Conservation (phyloP, 257 asterid species). For the Solanum ossicruentum region DNA sequence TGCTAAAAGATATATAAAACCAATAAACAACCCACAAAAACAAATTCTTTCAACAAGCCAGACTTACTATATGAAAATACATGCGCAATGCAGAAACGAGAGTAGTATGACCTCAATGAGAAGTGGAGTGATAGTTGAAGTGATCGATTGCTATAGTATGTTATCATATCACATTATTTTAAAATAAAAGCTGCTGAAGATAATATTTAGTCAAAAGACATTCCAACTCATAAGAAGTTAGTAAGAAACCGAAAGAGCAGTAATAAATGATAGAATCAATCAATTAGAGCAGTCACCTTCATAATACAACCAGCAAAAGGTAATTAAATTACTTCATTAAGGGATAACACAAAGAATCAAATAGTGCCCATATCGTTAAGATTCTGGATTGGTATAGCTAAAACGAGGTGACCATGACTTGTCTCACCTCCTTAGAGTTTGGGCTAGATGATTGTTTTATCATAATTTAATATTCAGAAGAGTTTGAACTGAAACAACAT, state of each 20-base stretch:
- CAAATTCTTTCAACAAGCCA: background rate
- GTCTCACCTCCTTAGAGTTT: background rate
- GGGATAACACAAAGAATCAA: background rate
- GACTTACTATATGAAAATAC: background rate
- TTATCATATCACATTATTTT: background rate
- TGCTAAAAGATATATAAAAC: slow-evolving; percentile 3
- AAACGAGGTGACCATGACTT: background rate
- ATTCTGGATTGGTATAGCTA: background rate
- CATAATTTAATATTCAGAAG: background rate
- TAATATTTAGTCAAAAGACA: background rate
- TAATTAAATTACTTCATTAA: background rate
- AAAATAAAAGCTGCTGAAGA: background rate
- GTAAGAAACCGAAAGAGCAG: background rate
- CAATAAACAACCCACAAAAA: background rate
- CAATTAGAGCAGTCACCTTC: background rate
- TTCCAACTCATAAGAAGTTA: background rate
- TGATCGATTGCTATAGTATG: background rate
- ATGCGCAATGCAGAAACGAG: background rate
- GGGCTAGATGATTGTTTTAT: background rate
- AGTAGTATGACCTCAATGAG: background rate
- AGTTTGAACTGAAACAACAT: background rate
- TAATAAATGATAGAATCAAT: background rate
- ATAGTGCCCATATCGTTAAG: background rate
- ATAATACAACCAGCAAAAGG: background rate
- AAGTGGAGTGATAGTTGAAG: background rate